Conservation (phyloP, 108 stramenopile species). For the Cyclotella choctawhatcheeana region DNA sequence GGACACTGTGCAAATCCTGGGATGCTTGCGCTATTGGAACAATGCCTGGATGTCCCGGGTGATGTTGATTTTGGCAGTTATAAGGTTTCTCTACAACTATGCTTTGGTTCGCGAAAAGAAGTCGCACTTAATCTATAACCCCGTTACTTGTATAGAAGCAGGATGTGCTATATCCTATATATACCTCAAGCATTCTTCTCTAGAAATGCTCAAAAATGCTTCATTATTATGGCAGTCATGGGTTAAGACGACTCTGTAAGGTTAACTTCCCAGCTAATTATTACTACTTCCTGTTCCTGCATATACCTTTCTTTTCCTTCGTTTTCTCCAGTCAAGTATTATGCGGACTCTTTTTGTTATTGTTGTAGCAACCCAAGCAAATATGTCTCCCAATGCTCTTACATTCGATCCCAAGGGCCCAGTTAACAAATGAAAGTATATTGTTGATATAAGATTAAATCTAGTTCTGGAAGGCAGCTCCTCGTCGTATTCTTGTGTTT, state of each 20-base stretch:
- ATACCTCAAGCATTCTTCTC: too few species aligned
- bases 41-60: conserved; percentile 38
- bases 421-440: conserved; percentile 44
- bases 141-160: too few species aligned
- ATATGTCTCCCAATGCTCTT: conserved; percentile 5
- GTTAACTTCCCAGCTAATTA: too few species aligned
- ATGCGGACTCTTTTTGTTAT: conserved; percentile 1
- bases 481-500: background rate
- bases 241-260: too few species aligned
- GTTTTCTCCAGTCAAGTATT: conserved; percentile 1
- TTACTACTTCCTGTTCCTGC: background rate
- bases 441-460: conserved; percentile 20
- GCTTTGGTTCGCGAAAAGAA: too few species aligned
- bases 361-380: conserved; percentile 16
- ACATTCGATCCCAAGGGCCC: conserved; percentile 30
- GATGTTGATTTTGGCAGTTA: too few species aligned
- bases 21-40: conserved; percentile 77
- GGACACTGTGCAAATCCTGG: conserved; percentile 65
- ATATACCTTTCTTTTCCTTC: background rate
- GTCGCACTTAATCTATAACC: too few species aligned
- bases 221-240: too few species aligned
- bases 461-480: background rate
- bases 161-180: too few species aligned
- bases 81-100: too few species aligned
- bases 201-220: too few species aligned